Base-by-base conservation (phyloP, 1,284 basidiomycete genomes). In the Ganoderma leucocontextum region DNA sequence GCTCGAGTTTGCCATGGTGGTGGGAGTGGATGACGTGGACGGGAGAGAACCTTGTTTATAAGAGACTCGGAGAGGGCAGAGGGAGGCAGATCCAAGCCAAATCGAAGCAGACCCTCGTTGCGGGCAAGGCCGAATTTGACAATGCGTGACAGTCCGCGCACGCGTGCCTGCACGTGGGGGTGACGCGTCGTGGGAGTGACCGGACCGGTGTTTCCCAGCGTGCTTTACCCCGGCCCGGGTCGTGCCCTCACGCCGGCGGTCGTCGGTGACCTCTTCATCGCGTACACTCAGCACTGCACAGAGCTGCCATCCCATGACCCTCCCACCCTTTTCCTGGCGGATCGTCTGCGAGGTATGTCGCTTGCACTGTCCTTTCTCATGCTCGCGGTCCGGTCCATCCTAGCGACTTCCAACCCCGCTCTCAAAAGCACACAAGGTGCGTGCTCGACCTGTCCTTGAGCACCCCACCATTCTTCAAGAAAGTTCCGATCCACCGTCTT, bases 301-400 rank as follows among this genome's bases (percentile, higher is more conserved):
- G 13, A 47, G 6, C 52, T 25, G 5, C 60, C 62, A 22, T 57
- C 67, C 64, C 69, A 70, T 70, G 69, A 70, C 69, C 69, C 33
- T 53, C 33, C 35, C 10, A 55, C 15, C n/a, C 52, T 38, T 53
- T 47, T 60, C 42, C 60, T 52, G 38, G 39, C 70, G 64, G 70
- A 64, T 67, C 66, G 67, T 29, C 67, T n/a, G 44, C 64, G 39
- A 35, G 39, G 22, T 59, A n/a, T 36, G n/a, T 49, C 57, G 9
- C 39, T 52, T 59, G 35, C 58, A 12, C 29, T 9, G 10, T 10
- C 60, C 52, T n/a, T 58, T 52, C 60, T 35, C 57, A 71, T 67
- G 55, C 63, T 60, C 52, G 62, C 65, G 58, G 58, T 36, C 64
- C 60, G 62, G 67, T 25, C 52, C 57, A 62, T 15, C 58, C 58